A percentile compares a stretch with the other conserved stretches of the same genome.
phyloP scores from a whole-genome alignment of 331 rosid genomes.

The Pyrus hybrid region DNA sequence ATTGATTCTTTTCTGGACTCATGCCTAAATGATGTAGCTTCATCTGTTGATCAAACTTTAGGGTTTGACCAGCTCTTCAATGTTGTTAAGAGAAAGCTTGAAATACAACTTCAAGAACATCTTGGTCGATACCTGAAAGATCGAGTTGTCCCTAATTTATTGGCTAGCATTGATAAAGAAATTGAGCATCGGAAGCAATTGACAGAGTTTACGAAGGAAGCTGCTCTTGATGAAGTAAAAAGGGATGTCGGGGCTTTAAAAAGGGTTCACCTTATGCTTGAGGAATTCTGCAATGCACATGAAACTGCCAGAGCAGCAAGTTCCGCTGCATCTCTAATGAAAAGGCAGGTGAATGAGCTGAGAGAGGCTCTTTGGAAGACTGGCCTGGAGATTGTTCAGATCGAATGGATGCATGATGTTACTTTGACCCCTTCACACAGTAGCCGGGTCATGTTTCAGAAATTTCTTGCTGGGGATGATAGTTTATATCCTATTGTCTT shows the following conservation, averaged over 20 bases:
- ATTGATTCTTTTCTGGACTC: slow-evolving; percentile 85
- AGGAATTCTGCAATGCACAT: slow-evolving; percentile 87
- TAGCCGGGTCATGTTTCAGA: slow-evolving; percentile 56
- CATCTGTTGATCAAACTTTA: slow-evolving; percentile 74
- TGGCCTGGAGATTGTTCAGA: slow-evolving; percentile 75
- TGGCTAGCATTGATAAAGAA: slow-evolving; percentile 70
- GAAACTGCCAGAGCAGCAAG: slow-evolving; percentile 94
- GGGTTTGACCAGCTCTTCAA: slow-evolving; percentile 84
- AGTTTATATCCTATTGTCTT: slow-evolving; percentile 51
- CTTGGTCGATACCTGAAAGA: slow-evolving; percentile 61
- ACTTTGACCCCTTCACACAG: slow-evolving; percentile 55
- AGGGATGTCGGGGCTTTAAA: slow-evolving; percentile 46
- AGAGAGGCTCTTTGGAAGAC: slow-evolving; percentile 74
- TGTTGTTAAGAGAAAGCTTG: slow-evolving; percentile 78
- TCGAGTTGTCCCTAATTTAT: slow-evolving; percentile 60
- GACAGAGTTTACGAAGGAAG: slow-evolving; percentile 49
- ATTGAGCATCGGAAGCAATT: slow-evolving; percentile 56
- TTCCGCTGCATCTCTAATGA: slow-evolving; percentile 72
- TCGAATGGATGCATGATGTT: slow-evolving; percentile 85
- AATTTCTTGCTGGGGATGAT: slow-evolving; percentile 54
- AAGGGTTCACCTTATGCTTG: slow-evolving; percentile 67
- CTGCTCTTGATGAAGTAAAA: slow-evolving; percentile 40
- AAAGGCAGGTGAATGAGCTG: slow-evolving; percentile 64
- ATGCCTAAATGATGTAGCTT: slow-evolving; percentile 78
- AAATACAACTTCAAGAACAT: slow-evolving; percentile 72